These are phyloP conservation scores for Myxozyma sirexii DNA, from an alignment of 805 yeast species.

Conservation along the genomic window DNA sequence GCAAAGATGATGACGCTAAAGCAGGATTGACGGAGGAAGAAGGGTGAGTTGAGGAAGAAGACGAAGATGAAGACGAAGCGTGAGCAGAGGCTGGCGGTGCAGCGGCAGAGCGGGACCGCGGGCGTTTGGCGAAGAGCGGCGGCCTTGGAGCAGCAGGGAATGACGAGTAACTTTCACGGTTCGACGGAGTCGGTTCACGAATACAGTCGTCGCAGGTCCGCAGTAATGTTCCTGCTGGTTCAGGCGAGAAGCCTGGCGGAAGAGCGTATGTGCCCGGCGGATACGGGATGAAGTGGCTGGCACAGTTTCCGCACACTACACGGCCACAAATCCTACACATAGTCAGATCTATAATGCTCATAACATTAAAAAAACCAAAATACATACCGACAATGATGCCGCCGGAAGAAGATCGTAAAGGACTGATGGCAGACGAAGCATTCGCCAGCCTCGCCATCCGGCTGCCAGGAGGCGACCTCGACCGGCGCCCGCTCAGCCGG, in stretches of 20 bases:
- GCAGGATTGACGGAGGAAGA: neutral
- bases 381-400: constrained; percentile 75
- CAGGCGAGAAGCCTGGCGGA: constrained; percentile 55
- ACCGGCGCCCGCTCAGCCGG: constrained; percentile 9
- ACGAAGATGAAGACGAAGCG: constrained; percentile 1
- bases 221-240: constrained; percentile 58
- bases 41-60: neutral
- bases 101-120: constrained; percentile 9
- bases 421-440: constrained; percentile 59
- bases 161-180: constrained; percentile 8
- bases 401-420: constrained; percentile 65
- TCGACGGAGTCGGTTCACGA: constrained; percentile 50
- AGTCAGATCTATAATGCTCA: constrained; percentile 5
- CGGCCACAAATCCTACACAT: constrained; percentile 61
- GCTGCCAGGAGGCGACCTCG: constrained; percentile 59
- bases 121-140: neutral
- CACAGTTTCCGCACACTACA: constrained; percentile 73
- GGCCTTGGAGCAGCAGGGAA: constrained; percentile 7
- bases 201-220: constrained; percentile 77
- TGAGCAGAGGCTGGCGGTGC: constrained; percentile 5
- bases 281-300: constrained; percentile 55
- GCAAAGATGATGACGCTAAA: constrained; percentile 13
- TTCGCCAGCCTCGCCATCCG: constrained; percentile 54
- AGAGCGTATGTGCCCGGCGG: constrained; percentile 60
- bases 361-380: constrained; percentile 8